Base-by-base conservation (phyloP, 352 stramenopile species). In the Pythium pectinolyticum region DNA sequence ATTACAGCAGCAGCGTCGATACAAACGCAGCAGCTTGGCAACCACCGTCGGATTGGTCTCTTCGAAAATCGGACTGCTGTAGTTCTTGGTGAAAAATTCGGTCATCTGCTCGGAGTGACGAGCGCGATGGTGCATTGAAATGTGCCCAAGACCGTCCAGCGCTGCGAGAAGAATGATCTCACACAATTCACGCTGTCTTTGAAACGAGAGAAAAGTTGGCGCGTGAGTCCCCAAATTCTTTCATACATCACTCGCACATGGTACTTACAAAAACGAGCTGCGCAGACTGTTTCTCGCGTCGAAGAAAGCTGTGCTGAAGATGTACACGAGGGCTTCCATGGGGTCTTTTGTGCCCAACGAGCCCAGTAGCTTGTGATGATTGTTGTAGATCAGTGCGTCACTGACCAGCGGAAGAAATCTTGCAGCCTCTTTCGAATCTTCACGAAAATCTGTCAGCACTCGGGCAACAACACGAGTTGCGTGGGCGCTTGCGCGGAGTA, bases 1-100 rank as follows among this genome's bases (percentile, higher is more conserved):
- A 30, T 72, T 72, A 41, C 65, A 72, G 45, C 57, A 64, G 28
- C 58, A 61, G 3, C 31, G 53, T 15, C 65, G 58, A 48, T 72
- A 72, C 11, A 63, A 25, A n/a, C 54, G 58, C 31, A 72, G 12
- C 20, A 68, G 31, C 10, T 46, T 49, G 4, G 39, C 28, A 8
- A 58, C 17, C 14, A 51, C 15, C 5, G 31, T 20, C 3, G 30
- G 19, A 32, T 61, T 57, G 1, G 19, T 1, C 10, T 72, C 62
- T 11, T 19, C 39, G n/a, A 60, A 72, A 11, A 66, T 43, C 9
- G 54, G 57, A 35, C 27, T 55, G 14, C 40, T n/a, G 28, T 66
- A 56, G n/a, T 67, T 67, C 17, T 63, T 30, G 14, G 51, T 35
- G 20, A 68, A 52, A 25, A 64, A 68, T 11, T 55, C 39, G 15